These are phyloP conservation scores for Backusella macrospora DNA, from an alignment of 192 early-diverging fungal genomes.

Conservation along the genomic window DNA sequence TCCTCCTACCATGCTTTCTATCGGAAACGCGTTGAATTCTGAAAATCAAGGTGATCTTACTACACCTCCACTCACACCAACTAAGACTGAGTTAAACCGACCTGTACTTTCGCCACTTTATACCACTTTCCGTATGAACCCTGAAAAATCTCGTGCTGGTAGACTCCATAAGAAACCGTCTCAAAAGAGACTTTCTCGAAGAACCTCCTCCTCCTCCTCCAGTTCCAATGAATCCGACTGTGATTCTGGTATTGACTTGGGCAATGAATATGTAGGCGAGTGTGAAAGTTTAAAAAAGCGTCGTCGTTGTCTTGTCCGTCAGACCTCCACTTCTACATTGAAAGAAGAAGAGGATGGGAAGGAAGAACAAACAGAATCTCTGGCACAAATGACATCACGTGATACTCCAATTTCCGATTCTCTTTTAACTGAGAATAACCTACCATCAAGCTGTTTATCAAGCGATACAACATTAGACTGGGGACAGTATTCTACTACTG, in stretches of 20 bases:
- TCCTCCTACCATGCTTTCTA: background rate
- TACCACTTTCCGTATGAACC: slow-evolving; percentile 29
- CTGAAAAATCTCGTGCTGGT: background rate
- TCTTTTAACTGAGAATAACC: background rate
- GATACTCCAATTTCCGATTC: background rate
- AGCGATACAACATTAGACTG: background rate
- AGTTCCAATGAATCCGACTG: slow-evolving; percentile 21
- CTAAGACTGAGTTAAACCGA: background rate
- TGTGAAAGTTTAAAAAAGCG: background rate
- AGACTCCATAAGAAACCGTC: background rate
- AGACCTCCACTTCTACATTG: background rate
- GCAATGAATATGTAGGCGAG: slow-evolving; percentile 7
- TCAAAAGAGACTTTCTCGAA: background rate
- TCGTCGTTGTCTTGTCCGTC: background rate
- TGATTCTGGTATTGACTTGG: slow-evolving; percentile 30
- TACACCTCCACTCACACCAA: background rate
- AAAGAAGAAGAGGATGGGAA: background rate
- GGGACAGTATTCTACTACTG: background rate
- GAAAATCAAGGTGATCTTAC: background rate
- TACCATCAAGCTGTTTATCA: background rate
- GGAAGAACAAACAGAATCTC: too few relatives aligned
- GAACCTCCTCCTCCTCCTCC: background rate
- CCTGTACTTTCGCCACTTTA: slow-evolving; percentile 16
- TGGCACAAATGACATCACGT: background rate
- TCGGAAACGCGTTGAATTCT: background rate